Conservation (phyloP, 2,329 filamentous ascomycete genomes). For the Colletotrichum karsti region DNA sequence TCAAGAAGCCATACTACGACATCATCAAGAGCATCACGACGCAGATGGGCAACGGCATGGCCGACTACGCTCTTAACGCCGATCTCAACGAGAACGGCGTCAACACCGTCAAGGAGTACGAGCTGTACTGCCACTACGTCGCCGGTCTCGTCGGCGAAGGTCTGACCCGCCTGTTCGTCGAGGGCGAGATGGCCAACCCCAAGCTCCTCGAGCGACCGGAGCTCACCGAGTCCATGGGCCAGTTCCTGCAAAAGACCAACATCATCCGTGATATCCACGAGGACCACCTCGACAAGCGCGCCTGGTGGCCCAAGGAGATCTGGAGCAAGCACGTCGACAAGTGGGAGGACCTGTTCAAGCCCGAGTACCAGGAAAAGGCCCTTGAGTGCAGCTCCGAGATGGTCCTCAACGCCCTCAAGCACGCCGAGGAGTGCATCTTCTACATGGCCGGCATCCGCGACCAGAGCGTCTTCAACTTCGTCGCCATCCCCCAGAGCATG, state of each 20-base stretch:
- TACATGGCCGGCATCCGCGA: slow-evolving; percentile 96
- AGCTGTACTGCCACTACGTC: slow-evolving; percentile 97
- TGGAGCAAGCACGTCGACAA: slow-evolving; percentile 95
- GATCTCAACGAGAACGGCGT: slow-evolving; percentile 84
- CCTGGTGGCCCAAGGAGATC: slow-evolving; percentile 96
- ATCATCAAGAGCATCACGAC: slow-evolving; percentile 93
- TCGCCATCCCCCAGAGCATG: slow-evolving; percentile 96
- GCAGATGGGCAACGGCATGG: slow-evolving; percentile 99
- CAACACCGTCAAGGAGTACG: slow-evolving; percentile 86
- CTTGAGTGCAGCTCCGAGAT: slow-evolving; percentile 91
- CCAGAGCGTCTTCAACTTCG: slow-evolving; percentile 99
- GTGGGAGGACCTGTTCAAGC: slow-evolving; percentile 90
- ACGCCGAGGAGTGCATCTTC: slow-evolving; percentile 93
- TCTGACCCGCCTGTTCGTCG: slow-evolving; percentile 88
- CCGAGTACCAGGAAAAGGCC: slow-evolving; percentile 78
- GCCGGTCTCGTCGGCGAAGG: slow-evolving; percentile 98
- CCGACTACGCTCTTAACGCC: slow-evolving; percentile 88
- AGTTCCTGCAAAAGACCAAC: slow-evolving; percentile 98
- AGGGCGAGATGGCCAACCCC: slow-evolving; percentile 85
- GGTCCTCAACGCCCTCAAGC: slow-evolving; percentile 87
- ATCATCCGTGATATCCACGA: slow-evolving; percentile 96
- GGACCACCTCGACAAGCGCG: slow-evolving; percentile 85
- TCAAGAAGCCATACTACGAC: slow-evolving; percentile 83
- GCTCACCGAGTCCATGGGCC: slow-evolving; percentile 94
- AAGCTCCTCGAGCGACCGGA: slow-evolving; percentile 80